phyloP scores from a whole-genome alignment of 164 flowering plant genomes.

The Sextonia rubra region DNA sequence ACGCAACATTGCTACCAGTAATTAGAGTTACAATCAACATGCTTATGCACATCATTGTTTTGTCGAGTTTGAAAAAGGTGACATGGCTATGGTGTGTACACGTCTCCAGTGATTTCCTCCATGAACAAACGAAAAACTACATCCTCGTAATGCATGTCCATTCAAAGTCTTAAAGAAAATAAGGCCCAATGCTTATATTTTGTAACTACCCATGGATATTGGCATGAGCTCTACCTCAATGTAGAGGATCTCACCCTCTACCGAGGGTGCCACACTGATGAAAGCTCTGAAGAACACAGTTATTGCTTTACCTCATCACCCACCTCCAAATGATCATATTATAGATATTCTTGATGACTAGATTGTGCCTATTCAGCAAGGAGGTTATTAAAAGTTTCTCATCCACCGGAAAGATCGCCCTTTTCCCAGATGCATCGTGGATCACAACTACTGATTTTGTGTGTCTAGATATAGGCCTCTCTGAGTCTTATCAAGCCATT shows the following conservation, averaged over 20 bases:
- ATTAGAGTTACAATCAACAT: not conserved
- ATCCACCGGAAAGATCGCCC: no score
- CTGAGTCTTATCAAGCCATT: no score
- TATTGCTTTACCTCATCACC: no score
- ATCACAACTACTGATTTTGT: no score
- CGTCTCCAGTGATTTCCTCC: not conserved
- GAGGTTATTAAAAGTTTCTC: no score
- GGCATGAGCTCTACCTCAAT: not conserved
- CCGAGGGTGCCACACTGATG: not conserved
- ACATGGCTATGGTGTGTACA: not conserved
- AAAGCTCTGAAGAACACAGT: not conserved
- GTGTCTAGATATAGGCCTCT: no score
- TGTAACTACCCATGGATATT: not conserved
- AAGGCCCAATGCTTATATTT: not conserved
- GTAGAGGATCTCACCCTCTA: not conserved
- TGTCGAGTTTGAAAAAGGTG: not conserved
- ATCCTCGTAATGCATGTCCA: not conserved
- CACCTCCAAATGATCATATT: no score
- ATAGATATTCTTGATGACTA: no score
- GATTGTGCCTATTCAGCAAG: no score
- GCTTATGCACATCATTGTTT: not conserved
- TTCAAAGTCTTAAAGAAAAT: not conserved
- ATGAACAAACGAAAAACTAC: not conserved
- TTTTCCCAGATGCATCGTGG: no score
- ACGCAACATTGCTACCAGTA: not conserved